These are phyloP conservation scores for Ormosia semicastrata DNA, from an alignment of 306 rosid species.

Conservation along the genomic window DNA sequence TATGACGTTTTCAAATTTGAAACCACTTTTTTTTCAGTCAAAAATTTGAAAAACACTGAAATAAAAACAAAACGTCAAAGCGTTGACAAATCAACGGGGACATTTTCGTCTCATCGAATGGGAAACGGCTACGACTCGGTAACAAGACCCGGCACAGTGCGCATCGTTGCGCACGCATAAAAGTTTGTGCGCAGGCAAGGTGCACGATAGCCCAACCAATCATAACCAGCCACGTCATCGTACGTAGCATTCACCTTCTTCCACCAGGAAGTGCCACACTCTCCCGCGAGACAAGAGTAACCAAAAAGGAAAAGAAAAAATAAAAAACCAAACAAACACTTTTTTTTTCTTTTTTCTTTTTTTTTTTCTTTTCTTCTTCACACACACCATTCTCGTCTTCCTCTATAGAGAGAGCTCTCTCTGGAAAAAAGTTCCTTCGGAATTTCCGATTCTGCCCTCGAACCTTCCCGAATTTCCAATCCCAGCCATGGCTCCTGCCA, in stretches of 20 bases:
- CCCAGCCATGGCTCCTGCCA: conserved; percentile 57
- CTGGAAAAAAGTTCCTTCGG: neutral
- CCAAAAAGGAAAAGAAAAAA: neutral
- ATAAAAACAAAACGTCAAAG: neutral
- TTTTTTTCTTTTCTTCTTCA: neutral
- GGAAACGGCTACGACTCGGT: conserved; percentile 36
- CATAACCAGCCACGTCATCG: conserved; percentile 33
- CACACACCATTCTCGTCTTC: conserved; percentile 39
- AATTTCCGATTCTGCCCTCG: conserved; percentile 40
- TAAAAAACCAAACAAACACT: neutral
- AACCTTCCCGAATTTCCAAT: neutral
- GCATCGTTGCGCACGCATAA: conserved; percentile 28
- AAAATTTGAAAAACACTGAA: neutral
- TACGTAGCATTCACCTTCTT: neutral
- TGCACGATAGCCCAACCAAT: conserved; percentile 36
- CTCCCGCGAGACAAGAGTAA: conserved; percentile 32
- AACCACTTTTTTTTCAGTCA: neutral
- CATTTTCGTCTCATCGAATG: neutral
- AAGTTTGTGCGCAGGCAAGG: conserved; percentile 42
- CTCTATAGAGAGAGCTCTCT: conserved; percentile 2
- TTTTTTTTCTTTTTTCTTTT: neutral
- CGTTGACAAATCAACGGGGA: neutral
- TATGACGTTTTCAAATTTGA: neutral
- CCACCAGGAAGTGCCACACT: conserved; percentile 16
- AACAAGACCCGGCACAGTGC: conserved; percentile 1